phyloP scores from a whole-genome alignment of 441 rosid genomes.

The Monsonia emarginata region DNA sequence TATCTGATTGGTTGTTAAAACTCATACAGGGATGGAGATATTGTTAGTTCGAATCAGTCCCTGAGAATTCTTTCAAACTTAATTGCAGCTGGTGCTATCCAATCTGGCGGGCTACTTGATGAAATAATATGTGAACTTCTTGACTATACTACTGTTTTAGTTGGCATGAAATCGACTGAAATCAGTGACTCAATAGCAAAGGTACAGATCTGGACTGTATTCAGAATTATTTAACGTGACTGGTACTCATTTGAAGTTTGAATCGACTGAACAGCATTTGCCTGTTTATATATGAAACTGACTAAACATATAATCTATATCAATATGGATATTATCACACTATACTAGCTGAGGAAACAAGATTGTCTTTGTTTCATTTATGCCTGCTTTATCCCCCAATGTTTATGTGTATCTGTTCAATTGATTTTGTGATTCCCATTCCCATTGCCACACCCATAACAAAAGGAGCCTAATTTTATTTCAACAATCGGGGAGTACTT shows the following conservation, averaged over 20 bases:
- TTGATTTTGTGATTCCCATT: too few relatives aligned
- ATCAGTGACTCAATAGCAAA: constrained; percentile 54
- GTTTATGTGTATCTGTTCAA: neutral
- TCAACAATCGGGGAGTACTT: neutral
- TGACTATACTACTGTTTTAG: constrained; percentile 43
- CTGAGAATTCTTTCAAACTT: constrained; percentile 74
- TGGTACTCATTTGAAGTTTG: neutral
- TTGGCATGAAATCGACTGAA: constrained; percentile 54
- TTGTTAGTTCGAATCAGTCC: constrained; percentile 58
- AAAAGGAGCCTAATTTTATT: neutral
- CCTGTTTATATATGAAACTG: neutral
- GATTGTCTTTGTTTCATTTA: neutral
- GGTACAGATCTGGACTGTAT: constrained; percentile 33
- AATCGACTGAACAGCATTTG: neutral
- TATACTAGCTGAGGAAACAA: neutral
- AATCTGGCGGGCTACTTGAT: constrained; percentile 43
- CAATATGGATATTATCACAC: neutral
- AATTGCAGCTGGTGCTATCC: constrained; percentile 63
- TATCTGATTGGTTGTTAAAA: constrained; percentile 17
- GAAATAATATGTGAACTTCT: constrained; percentile 61
- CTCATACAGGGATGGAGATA: constrained; percentile 59
- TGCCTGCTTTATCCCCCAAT: neutral
- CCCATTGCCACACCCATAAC: too few relatives aligned
- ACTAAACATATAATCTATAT: neutral
- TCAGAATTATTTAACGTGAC: neutral